These are phyloP conservation scores for Coleophoma cylindrospora DNA, from an alignment of 2,329 filamentous ascomycete genomes.

Conservation along the genomic window DNA sequence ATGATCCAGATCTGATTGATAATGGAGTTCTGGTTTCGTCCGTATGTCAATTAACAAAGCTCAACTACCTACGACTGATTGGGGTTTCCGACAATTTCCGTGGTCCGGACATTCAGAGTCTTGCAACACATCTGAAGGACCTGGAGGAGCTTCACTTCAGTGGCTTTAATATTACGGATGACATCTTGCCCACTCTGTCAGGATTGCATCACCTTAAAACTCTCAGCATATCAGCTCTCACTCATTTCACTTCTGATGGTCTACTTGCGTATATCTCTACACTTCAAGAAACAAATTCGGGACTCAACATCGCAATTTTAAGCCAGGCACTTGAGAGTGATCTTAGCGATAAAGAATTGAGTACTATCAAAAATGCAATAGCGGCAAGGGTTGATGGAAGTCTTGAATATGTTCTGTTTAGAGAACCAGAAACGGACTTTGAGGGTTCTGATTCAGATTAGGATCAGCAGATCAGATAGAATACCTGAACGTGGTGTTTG, in stretches of 20 bases:
- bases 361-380: conserved; percentile 21
- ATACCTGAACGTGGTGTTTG: no score
- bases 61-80: conserved; percentile 48
- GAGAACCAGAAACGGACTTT: conserved; percentile 21
- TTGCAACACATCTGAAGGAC: conserved; percentile 33
- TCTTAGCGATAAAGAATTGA: conserved; percentile 20
- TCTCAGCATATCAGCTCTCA: conserved; percentile 49
- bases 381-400: conserved; percentile 25
- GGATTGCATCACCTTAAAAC: conserved; percentile 41
- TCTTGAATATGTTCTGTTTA: conserved; percentile 27
- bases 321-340: conserved; percentile 22
- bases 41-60: conserved; percentile 43
- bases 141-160: conserved; percentile 53
- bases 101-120: conserved; percentile 39
- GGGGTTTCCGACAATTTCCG: conserved; percentile 46
- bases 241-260: conserved; percentile 46
- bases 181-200: conserved; percentile 38
- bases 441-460: conserved; percentile 23
- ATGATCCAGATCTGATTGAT: conserved; percentile 39
- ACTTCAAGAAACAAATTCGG: conserved; percentile 29
- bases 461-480: neutral
- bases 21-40: conserved; percentile 43
- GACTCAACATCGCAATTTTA: conserved; percentile 26
- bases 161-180: conserved; percentile 47
- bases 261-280: conserved; percentile 37